Base-by-base conservation (phyloP, 257 asterid species). In the Gentiana macrophylla region DNA sequence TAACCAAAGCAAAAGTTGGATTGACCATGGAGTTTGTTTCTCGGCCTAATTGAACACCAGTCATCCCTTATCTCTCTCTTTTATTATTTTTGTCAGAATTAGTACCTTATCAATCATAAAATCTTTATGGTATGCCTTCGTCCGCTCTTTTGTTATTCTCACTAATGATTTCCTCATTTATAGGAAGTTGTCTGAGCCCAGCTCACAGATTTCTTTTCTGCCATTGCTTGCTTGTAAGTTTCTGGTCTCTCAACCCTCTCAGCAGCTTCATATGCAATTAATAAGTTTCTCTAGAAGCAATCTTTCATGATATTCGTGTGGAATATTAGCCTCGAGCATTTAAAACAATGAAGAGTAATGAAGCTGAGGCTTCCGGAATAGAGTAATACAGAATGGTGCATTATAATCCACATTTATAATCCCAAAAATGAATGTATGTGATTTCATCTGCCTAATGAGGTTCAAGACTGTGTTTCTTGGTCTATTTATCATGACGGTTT, bases 201-300 rank as follows among this genome's bases (percentile, higher is more conserved):
- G 73, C 76, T 61, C 78, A 53, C 32, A 52, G 6, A 36, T 65
- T 68, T 35, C 81, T 48, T 12, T 65, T 73, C 59, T 68, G 75
- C 78, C 78, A 72, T 50, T 76, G 81, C n/a, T n/a, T n/a, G n/a
- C 61, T 72, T 76, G 61, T 76, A 76, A 0, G 81, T 76, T 65
- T 76, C 81, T 43, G 81, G 81, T 45, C 81, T 61, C 72, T 72
- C 81, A 36, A 76, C 48, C 49, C 81, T 74, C 78, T 76, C 81
- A 11, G 75, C 67, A 5, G 61, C 72, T 55, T 76, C 81, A 49
- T 78, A 76, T 5, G 81, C 81, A 41, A 76, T 66, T 8, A 76
- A 72, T 62, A 3, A 49, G 55, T 50, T 59, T 68, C 37, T 76
- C 81, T 12, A 76, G 1, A 34, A 72, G 68, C 63, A 47, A 55